These are phyloP conservation scores for Kodamaea jinghongensis DNA, from an alignment of 805 yeast genomes.

Conservation along the genomic window DNA sequence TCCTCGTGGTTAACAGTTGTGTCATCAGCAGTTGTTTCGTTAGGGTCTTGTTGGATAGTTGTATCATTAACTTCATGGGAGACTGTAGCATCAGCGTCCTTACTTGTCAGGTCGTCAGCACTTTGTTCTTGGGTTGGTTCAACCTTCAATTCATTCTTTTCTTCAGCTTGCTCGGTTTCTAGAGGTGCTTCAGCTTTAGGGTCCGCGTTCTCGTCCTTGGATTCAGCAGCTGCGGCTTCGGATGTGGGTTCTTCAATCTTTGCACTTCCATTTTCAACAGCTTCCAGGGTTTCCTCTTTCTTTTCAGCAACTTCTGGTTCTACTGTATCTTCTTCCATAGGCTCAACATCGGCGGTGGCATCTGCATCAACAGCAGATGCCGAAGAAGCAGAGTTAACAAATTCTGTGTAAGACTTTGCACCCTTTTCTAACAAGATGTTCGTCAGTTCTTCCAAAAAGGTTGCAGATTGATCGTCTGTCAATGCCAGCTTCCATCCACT, in stretches of 20 bases:
- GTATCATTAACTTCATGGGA: slow-evolving; percentile 48
- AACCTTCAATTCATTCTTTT: neutral
- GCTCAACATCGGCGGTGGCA: slow-evolving; percentile 7
- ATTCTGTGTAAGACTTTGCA: slow-evolving; percentile 23
- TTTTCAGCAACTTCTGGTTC: slow-evolving; percentile 6
- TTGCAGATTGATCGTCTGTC: slow-evolving; percentile 35
- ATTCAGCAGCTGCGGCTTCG: neutral
- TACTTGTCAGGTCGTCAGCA: neutral
- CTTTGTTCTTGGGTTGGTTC: neutral
- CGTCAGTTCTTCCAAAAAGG: slow-evolving; percentile 27
- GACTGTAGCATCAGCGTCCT: slow-evolving; percentile 7
- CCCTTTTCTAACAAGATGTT: slow-evolving; percentile 40
- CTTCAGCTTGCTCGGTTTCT: neutral
- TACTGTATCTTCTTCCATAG: slow-evolving; percentile 8
- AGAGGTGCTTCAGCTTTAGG: too few species aligned
- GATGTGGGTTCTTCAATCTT: too few species aligned
- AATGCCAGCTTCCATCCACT: slow-evolving; percentile 54
- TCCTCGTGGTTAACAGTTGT: slow-evolving; percentile 31
- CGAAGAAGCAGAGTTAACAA: slow-evolving; percentile 10
- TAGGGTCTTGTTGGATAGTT: slow-evolving; percentile 44
- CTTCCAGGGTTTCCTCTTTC: slow-evolving; percentile 3
- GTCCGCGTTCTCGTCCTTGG: too few species aligned
- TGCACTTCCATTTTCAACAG: neutral
- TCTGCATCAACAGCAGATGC: slow-evolving; percentile 9
- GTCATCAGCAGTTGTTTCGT: slow-evolving; percentile 48